Conservation (phyloP, 441 rosid genomes). For the Populus tomentosa region DNA sequence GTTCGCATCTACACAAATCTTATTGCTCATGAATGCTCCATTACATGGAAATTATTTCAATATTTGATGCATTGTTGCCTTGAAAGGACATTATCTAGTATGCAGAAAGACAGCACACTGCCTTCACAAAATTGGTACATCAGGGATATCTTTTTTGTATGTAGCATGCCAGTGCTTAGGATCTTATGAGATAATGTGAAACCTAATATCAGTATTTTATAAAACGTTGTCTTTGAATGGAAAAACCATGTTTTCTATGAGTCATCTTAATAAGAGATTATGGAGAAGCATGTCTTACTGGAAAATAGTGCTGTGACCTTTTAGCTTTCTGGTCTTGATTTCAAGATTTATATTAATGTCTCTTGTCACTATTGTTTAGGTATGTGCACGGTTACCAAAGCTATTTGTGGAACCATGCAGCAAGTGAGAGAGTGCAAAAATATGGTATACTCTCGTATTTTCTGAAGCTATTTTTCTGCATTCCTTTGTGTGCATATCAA, state of each 20-base stretch:
- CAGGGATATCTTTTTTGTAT: not conserved
- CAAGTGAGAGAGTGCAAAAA: slow-evolving; percentile 75
- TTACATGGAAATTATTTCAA: not conserved
- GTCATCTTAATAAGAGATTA: not conserved
- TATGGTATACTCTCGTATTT: slow-evolving; percentile 47
- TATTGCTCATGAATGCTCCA: not conserved
- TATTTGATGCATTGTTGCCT: not conserved
- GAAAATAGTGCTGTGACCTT: not conserved
- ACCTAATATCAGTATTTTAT: not conserved
- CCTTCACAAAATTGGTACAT: not conserved
- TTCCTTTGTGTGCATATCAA: slow-evolving; percentile 5
- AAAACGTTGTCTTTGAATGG: not conserved
- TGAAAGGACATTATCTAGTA: not conserved
- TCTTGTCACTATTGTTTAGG: slow-evolving; percentile 43
- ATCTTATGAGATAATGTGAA: not conserved
- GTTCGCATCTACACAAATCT: not conserved
- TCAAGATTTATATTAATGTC: slow-evolving; percentile 6
- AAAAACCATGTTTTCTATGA: not conserved
- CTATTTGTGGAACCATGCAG: slow-evolving; percentile 98
- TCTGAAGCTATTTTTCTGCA: slow-evolving; percentile 2
- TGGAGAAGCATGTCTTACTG: not conserved
- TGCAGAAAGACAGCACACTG: not conserved
- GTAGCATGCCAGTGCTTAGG: not conserved
- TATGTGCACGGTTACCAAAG: slow-evolving; percentile 97
- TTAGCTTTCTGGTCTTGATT: slow-evolving; percentile 12